A percentile compares a stretch with the other conserved stretches of the same genome.
These are phyloP conservation scores for Nakazawaea pomicola DNA, from an alignment of 805 yeast species.

Conservation along the genomic window DNA sequence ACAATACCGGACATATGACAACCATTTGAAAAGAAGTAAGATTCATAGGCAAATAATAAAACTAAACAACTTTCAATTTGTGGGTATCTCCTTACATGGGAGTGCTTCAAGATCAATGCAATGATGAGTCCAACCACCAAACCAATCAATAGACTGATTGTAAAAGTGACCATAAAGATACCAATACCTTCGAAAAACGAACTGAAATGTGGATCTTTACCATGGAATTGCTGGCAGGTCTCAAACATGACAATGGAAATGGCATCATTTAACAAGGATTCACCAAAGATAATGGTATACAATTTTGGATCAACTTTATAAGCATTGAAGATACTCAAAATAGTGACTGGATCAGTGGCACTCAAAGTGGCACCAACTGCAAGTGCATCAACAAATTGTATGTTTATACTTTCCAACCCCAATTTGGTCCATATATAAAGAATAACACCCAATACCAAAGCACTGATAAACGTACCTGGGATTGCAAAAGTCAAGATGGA, in stretches of 20 bases:
- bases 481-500: constrained; percentile 91
- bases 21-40: constrained; percentile 96
- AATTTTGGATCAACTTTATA: constrained; percentile 97
- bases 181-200: constrained; percentile 93
- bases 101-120: constrained; percentile 85
- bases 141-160: constrained; percentile 87
- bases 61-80: constrained; percentile 95
- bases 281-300: constrained; percentile 96
- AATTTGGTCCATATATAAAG: constrained; percentile 85
- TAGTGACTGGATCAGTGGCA: constrained; percentile 98
- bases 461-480: constrained; percentile 92
- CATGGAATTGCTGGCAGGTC: constrained; percentile 95
- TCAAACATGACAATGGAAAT: constrained; percentile 98
- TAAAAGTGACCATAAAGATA: constrained; percentile 86
- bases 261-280: constrained; percentile 92
- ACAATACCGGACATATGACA: constrained; percentile 99
- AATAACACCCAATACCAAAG: constrained; percentile 85
- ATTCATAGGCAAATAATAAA: constrained; percentile 85
- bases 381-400: constrained; percentile 94
- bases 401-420: constrained; percentile 82
- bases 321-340: constrained; percentile 91
- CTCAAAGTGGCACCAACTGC: constrained; percentile 97
- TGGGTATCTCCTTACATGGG: constrained; percentile 92
- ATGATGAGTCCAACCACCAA: constrained; percentile 81
- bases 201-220: constrained; percentile 67